Evolutionary conservation across 805 yeast genomes (phyloP), one percentile per base, ranked within the genome.

Genomic region (Soucietia sequanensis): DNA sequence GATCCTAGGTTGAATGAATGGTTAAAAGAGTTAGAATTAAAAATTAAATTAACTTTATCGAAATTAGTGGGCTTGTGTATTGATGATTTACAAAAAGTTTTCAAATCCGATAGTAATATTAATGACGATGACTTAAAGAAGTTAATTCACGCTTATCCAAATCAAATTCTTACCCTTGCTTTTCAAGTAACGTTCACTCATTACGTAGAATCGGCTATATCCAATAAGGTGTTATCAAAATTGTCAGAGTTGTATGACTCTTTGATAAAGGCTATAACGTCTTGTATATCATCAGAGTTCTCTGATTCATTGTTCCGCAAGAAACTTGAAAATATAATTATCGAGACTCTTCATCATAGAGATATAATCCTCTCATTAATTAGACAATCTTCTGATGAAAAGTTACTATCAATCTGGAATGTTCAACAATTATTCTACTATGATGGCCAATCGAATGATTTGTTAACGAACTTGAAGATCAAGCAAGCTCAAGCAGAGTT

Each of bases 341-440:
- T 84, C 17, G 96, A 88, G 42, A 39, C 75, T 5, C 68, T 83
- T 5, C 88, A 84, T 41, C 83, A 79, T 26, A 51, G 65, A 18
- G 74, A 75, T 24, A 62, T 75, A 1, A 23, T 72, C 2, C 27
- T 31, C 0, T 29, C 33, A 7, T 39, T 66, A 12, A 12, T 35
- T 22, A 24, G 43, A 47, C 6, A 13, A 34, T 3, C 23, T 26
- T 4, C 25, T 2, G 18, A 24, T 3, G 17, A 42, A 3, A 47
- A 51, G 5, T 12, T 29, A 5, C 23, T 27, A 1, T 70, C 63
- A 22, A 27, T 46, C 0, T 81, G 90, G 89, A 57, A 50, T 13
- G 62, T 68, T 0, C 75, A 73, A 22, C 83, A 79, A 50, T 58
- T 70, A 21, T 84, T 69, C 44, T 73, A 71, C 38, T 64, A 58